Percentiles rank a stretch among this genome's conserved stretches.
Conservation (phyloP, 139 green algal species). For the Parachlorella kessleri region DNA sequence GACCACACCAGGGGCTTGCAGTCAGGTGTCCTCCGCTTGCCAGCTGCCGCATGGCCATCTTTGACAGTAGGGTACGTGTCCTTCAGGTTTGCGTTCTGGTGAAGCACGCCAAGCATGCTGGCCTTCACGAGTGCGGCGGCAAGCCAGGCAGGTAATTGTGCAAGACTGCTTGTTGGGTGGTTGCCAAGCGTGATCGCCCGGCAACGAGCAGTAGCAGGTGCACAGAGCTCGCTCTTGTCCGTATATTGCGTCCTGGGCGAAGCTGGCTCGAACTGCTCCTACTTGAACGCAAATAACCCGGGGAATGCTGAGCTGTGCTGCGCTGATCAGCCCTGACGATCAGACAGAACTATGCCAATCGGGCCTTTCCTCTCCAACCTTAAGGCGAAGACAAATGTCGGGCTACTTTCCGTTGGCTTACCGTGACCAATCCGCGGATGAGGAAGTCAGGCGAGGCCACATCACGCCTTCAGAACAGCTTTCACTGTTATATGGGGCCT, state of each 20-base stretch:
- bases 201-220: not conserved
- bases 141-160: not conserved
- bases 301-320: not conserved
- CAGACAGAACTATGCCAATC: not conserved
- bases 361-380: not conserved
- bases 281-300: not conserved
- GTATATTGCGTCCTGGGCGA: no score
- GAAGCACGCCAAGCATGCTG: not conserved
- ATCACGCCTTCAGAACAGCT: not conserved
- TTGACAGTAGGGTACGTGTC: not conserved
- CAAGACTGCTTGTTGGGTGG: no score
- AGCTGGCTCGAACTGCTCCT: not conserved
- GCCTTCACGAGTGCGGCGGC: not conserved
- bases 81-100: not conserved
- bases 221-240: no score
- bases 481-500: no score
- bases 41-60: not conserved
- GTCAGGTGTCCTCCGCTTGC: not conserved
- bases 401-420: not conserved
- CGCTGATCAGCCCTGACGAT: not conserved
- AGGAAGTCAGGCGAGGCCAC: not conserved
- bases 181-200: not conserved
- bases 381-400: not conserved
- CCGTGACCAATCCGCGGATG: not conserved
- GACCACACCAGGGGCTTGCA: not conserved